These are phyloP conservation scores for sorghum (Sorghum bicolor) DNA, from an alignment of 176 grass and related monocot genomes.

Conservation along the genomic window DNA sequence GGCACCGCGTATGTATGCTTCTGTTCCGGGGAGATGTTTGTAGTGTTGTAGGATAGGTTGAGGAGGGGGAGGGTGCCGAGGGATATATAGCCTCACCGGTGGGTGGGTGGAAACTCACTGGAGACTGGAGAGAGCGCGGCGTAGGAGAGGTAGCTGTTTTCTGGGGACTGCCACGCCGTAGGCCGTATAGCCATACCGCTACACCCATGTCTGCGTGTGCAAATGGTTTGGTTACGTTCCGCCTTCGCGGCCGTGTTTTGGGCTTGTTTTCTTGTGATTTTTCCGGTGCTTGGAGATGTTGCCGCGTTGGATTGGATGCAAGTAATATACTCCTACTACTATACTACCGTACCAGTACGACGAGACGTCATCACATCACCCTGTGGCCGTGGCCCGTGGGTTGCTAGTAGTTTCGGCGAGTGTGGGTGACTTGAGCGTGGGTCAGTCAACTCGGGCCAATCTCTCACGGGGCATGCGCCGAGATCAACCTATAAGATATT, in stretches of 20 bases:
- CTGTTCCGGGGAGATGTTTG: constrained; percentile 2
- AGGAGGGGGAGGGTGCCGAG: neutral
- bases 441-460: neutral
- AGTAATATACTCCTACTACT: too few relatives aligned
- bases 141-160: neutral
- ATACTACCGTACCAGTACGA: neutral
- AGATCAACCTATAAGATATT: neutral
- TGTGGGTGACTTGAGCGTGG: neutral
- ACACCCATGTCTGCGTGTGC: constrained; percentile 16
- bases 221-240: neutral
- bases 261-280: neutral
- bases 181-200: neutral
- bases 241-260: constrained; percentile 20
- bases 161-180: neutral
- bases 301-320: neutral
- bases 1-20: neutral
- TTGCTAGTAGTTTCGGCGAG: neutral
- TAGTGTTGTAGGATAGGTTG: neutral
- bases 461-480: neutral
- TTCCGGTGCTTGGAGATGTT: neutral
- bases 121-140: neutral
- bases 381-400: neutral
- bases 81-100: constrained; percentile 38
- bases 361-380: neutral
- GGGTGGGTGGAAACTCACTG: neutral